Percentiles rank a stretch among this genome's conserved stretches.
Conservation (phyloP, 73 alveolate species). For the Urostyla sp. region DNA sequence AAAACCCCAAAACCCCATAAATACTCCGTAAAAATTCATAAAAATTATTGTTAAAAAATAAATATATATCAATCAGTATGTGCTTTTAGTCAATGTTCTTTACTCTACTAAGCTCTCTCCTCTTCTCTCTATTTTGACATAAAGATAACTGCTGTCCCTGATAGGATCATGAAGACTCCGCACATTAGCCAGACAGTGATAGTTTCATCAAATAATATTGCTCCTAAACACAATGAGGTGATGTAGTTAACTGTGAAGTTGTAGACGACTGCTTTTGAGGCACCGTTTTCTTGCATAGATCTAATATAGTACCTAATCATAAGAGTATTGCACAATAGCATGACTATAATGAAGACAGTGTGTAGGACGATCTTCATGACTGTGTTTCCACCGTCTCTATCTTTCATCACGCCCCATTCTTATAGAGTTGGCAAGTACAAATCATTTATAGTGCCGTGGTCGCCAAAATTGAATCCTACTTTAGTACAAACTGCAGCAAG, state of each 20-base stretch:
- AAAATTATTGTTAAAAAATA: too few species aligned
- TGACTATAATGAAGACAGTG: background rate
- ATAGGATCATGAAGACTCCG: slow-evolving; percentile 42
- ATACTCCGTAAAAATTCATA: background rate
- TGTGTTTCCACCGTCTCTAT: background rate
- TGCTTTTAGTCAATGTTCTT: background rate
- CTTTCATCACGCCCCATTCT: background rate
- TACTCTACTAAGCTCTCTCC: background rate
- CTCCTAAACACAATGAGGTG: slow-evolving; percentile 16
- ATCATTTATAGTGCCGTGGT: slow-evolving; percentile 22
- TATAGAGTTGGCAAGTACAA: slow-evolving; percentile 1
- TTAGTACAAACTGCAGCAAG: slow-evolving; percentile 34
- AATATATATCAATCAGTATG: background rate
- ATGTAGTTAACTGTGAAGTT: slow-evolving; percentile 52
- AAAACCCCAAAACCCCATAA: slow-evolving; percentile 31
- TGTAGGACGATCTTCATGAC: slow-evolving; percentile 3
- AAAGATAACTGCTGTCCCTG: slow-evolving; percentile 44
- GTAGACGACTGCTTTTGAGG: slow-evolving; percentile 64
- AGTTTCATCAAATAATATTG: slow-evolving; percentile 13
- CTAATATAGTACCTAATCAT: slow-evolving; percentile 51
- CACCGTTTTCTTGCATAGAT: slow-evolving; percentile 66
- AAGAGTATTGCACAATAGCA: background rate
- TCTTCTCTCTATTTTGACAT: slow-evolving; percentile 6
- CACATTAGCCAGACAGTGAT: background rate
- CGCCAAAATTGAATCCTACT: slow-evolving; percentile 47